phyloP scores from a whole-genome alignment of 2,329 filamentous ascomycete species.

The Coniochaeta prunicola region DNA sequence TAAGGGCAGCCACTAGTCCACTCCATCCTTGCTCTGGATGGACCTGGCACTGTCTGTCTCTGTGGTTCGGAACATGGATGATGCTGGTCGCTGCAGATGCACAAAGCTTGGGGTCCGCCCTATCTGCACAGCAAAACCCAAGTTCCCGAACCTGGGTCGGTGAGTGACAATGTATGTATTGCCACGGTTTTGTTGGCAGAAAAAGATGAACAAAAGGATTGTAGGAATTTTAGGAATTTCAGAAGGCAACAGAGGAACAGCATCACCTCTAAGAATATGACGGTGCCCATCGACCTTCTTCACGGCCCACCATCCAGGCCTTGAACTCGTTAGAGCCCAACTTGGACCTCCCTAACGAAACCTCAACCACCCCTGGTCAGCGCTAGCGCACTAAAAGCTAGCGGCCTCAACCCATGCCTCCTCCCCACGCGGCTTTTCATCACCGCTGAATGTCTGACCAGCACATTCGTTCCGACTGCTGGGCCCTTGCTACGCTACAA shows the following conservation, averaged over 20 bases:
- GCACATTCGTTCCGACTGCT: not conserved
- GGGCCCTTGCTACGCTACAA: not conserved
- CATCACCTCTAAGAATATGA: not conserved
- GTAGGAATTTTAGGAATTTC: not conserved
- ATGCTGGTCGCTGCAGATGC: conserved; percentile 1
- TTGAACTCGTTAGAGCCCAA: not conserved
- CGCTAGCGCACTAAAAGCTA: not conserved
- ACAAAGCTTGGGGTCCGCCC: not conserved
- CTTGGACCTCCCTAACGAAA: not conserved
- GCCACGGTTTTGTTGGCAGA: not conserved
- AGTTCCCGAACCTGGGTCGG: not conserved
- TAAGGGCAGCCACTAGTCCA: not conserved
- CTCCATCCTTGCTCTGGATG: not conserved
- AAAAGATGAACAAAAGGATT: not conserved
- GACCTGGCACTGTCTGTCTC: not conserved
- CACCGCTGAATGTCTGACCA: not conserved
- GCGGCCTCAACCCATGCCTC: not conserved
- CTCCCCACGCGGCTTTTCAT: not conserved
- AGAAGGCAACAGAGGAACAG: not conserved
- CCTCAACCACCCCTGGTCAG: not conserved
- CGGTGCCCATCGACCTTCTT: not conserved
- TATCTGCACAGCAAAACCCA: not conserved
- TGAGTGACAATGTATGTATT: not conserved
- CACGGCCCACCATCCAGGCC: not conserved
- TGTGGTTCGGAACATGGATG: not conserved